Conservation (phyloP, 352 stramenopile species). For the Blastocystis sp. region DNA sequence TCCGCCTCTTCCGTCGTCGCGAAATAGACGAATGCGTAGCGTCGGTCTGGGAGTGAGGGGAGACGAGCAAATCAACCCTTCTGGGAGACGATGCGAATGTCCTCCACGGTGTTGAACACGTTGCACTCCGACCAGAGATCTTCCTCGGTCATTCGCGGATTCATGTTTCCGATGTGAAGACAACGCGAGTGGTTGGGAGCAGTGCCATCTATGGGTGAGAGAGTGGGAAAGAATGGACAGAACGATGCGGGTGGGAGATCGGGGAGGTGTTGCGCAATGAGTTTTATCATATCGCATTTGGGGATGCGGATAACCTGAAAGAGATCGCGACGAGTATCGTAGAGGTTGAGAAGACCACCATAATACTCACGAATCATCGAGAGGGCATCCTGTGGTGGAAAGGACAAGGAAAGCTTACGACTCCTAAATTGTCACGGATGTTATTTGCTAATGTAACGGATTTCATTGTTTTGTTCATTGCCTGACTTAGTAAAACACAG, state of each 20-base stretch:
- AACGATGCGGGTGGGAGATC: not conserved
- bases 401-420: not conserved
- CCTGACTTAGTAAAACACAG: not conserved
- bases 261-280: not conserved
- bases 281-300: not conserved
- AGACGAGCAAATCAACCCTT: not conserved
- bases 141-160: not conserved
- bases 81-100: not conserved
- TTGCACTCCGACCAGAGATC: not conserved
- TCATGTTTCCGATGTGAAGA: constrained; percentile 13
- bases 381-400: not conserved
- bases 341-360: not conserved
- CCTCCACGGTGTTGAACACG: not conserved
- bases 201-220: not conserved
- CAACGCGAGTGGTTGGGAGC: not conserved
- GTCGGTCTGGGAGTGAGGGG: not conserved
- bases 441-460: constrained; percentile 1
- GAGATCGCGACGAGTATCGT: not conserved
- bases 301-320: not conserved
- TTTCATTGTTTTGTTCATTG: not conserved
- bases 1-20: not conserved
- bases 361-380: not conserved
- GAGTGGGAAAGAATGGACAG: not conserved
- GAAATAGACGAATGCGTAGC: constrained; percentile 19
- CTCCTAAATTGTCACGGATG: not conserved